Conservation (phyloP, 306 rosid species). For the Oemleria cerasiformis region DNA sequence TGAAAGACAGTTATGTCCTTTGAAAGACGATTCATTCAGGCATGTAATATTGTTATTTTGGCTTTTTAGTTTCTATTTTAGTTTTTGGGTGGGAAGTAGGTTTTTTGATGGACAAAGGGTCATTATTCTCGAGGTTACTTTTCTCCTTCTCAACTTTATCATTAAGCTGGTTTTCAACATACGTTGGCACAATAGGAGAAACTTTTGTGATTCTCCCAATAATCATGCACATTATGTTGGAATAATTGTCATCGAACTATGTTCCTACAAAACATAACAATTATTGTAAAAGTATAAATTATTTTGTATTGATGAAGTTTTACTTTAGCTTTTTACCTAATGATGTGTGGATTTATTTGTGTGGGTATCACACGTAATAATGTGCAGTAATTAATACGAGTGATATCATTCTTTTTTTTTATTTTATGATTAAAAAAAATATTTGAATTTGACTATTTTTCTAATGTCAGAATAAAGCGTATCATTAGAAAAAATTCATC, state of each 20-base stretch:
- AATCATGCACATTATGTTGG: neutral
- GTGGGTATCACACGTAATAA: too few relatives aligned
- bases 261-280: too few relatives aligned
- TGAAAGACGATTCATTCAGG: neutral
- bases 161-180: constrained; percentile 9
- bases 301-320: neutral
- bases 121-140: constrained; percentile 31
- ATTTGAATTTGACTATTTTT: too few relatives aligned
- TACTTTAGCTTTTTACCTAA: neutral
- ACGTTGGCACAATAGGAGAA: neutral
- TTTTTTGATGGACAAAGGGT: constrained; percentile 29
- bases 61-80: neutral
- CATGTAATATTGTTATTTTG: neutral
- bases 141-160: constrained; percentile 13
- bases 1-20: constrained; percentile 9
- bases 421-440: too few relatives aligned
- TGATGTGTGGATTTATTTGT: neutral
- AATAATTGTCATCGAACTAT: neutral
- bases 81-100: constrained; percentile 26
- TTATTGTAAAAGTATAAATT: too few relatives aligned
- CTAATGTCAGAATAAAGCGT: neutral
- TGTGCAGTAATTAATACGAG: too few relatives aligned
- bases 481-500: too few relatives aligned
- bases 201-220: neutral
- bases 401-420: too few relatives aligned